Evolutionary conservation across 2,329 filamentous ascomycete species (phyloP).

Genomic region (Didymella arachidicola): DNA sequence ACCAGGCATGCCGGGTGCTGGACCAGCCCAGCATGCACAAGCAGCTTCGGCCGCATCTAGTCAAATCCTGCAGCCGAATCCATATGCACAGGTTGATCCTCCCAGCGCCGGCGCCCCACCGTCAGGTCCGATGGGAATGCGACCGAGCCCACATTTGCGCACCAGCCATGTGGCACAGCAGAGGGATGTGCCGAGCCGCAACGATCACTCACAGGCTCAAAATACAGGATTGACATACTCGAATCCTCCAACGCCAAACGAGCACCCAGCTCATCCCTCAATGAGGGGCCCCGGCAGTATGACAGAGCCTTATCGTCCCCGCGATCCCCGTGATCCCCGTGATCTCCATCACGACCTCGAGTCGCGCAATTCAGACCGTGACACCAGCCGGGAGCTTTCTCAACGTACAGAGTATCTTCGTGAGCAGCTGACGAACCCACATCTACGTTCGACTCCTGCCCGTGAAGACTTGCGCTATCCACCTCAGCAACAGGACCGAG

Average conservation of each 20-base stretch:
- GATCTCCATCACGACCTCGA: conserved; percentile 42
- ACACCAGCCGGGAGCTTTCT: conserved; percentile 44
- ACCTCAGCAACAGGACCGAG: conserved; percentile 38
- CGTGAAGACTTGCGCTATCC: conserved; percentile 44
- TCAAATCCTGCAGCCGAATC: conserved; percentile 49
- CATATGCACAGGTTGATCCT: conserved; percentile 50
- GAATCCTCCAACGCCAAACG: conserved; percentile 44
- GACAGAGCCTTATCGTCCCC: conserved; percentile 39
- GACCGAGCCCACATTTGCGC: conserved; percentile 47
- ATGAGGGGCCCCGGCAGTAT: conserved; percentile 35
- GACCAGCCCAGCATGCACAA: conserved; percentile 32
- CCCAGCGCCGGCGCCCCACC: conserved; percentile 37
- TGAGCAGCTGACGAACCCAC: conserved; percentile 40
- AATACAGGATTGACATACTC: conserved; percentile 44
- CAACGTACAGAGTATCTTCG: conserved; percentile 42
- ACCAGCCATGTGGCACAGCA: conserved; percentile 40
- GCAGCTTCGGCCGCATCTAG: conserved; percentile 28
- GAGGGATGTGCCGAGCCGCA: conserved; percentile 40
- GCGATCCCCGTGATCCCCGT: conserved; percentile 42
- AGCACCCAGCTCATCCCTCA: conserved; percentile 37
- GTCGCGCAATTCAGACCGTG: conserved; percentile 42
- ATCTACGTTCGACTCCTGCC: conserved; percentile 30
- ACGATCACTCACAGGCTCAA: conserved; percentile 45
- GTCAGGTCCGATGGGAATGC: conserved; percentile 47
- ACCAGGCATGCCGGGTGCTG: conserved; percentile 33